A percentile compares a stretch with the other conserved stretches of the same genome.
Conservation (phyloP, 805 yeast species). For the Cyberlindnera maritima region DNA sequence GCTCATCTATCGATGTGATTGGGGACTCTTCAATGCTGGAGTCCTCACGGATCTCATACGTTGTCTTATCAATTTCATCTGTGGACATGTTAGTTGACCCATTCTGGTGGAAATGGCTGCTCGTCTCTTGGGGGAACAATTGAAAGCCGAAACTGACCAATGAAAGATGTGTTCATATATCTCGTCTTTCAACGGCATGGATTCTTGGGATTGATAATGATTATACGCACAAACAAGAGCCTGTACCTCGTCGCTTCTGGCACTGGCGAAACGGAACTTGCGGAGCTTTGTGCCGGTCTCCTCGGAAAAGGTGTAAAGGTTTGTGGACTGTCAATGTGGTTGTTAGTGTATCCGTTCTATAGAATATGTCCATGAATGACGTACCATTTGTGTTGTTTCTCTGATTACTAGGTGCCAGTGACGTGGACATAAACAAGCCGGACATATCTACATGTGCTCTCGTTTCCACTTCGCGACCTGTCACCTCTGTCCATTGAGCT, state of each 20-base stretch:
- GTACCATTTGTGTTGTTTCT: not conserved
- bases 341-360: not conserved
- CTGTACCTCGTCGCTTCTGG: conserved; percentile 58
- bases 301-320: conserved; percentile 60
- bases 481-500: not conserved
- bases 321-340: conserved; percentile 34
- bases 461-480: not conserved
- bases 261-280: conserved; percentile 72
- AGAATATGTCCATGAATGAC: not conserved
- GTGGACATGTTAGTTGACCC: conserved; percentile 9
- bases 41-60: conserved; percentile 51
- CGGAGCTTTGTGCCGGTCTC: conserved; percentile 58
- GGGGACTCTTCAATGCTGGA: conserved; percentile 40
- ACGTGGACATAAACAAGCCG: not conserved
- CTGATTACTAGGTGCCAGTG: not conserved
- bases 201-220: too few relatives aligned
- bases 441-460: not conserved
- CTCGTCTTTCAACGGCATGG: too few relatives aligned
- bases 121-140: not conserved
- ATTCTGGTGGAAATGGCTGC: not conserved
- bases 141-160: too few relatives aligned
- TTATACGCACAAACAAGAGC: conserved; percentile 58
- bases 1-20: conserved; percentile 52
- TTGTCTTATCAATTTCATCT: conserved; percentile 54
- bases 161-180: too few relatives aligned